phyloP scores from a whole-genome alignment of 805 yeast genomes.

The Myxozyma vanderwaltii region DNA sequence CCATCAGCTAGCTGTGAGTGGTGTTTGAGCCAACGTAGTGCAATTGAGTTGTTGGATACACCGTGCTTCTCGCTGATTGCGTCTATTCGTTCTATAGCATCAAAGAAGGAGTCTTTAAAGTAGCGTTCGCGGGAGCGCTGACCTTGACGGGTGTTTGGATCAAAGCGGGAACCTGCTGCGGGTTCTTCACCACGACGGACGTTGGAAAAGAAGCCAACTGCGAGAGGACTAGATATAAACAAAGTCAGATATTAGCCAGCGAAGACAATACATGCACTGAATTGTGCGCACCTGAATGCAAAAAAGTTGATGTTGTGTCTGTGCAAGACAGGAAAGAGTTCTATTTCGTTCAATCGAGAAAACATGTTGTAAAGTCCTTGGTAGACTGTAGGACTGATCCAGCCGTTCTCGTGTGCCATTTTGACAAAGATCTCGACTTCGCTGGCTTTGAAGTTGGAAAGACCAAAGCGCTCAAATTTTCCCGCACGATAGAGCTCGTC shows the following conservation, averaged over 20 bases:
- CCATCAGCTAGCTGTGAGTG: constrained; percentile 26
- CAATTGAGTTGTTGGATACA: constrained; percentile 25
- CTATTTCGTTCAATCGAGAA: constrained; percentile 36
- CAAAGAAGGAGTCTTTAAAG: constrained; percentile 29
- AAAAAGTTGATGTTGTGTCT: constrained; percentile 35
- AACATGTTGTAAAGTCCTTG: constrained; percentile 41
- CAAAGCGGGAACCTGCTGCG: constrained; percentile 20
- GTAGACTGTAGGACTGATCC: constrained; percentile 39
- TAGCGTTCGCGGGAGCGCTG: constrained; percentile 21
- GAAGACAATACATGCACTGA: no score
- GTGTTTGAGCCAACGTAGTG: constrained; percentile 29
- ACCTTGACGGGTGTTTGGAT: constrained; percentile 20
- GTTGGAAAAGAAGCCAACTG: constrained; percentile 29
- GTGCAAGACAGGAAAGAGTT: constrained; percentile 36
- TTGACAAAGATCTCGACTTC: constrained; percentile 36
- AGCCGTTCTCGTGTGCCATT: constrained; percentile 34
- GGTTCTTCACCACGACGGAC: constrained; percentile 30
- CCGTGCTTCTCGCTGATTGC: constrained; percentile 10
- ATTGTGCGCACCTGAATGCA: constrained; percentile 37
- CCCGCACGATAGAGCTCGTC: constrained; percentile 36
- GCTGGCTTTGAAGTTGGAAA: constrained; percentile 37
- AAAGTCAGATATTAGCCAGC: not conserved
- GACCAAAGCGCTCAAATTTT: constrained; percentile 38
- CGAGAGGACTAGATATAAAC: constrained; percentile 26
- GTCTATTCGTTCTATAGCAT: constrained; percentile 25